A percentile compares a stretch with the other conserved stretches of the same genome.
phyloP scores from a whole-genome alignment of 441 rosid genomes.

The Biscutella laevigata region DNA sequence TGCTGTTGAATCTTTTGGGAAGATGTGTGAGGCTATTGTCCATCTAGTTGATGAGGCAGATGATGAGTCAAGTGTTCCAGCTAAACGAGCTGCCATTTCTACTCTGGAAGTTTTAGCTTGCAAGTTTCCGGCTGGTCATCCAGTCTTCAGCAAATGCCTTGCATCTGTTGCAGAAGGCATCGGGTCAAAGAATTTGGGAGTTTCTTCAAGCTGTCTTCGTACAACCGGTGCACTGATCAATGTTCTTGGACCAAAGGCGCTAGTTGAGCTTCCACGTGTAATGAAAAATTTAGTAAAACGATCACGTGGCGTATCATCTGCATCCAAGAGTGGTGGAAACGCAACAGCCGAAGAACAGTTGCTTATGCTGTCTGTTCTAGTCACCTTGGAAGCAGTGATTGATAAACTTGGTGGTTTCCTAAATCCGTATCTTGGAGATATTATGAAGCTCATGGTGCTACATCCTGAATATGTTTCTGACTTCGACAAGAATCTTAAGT shows the following conservation, averaged over 20 bases:
- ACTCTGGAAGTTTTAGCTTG: slow-evolving; percentile 69
- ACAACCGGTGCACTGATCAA: slow-evolving; percentile 68
- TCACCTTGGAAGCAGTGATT: slow-evolving; percentile 69
- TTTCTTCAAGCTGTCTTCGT: slow-evolving; percentile 75
- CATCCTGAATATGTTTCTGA: slow-evolving; percentile 48
- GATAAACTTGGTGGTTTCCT: slow-evolving; percentile 93
- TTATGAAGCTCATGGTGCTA: slow-evolving; percentile 57
- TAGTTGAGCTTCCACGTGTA: slow-evolving; percentile 63
- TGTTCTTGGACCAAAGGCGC: slow-evolving; percentile 84
- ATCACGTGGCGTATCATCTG: slow-evolving; percentile 30
- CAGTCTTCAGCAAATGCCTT: slow-evolving; percentile 67
- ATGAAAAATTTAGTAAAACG: slow-evolving; percentile 57
- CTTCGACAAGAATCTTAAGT: slow-evolving; percentile 54
- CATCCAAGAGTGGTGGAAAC: slow-evolving; percentile 17
- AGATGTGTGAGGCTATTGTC: slow-evolving; percentile 64
- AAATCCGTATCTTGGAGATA: slow-evolving; percentile 78
- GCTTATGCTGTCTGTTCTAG: slow-evolving; percentile 54
- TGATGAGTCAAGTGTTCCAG: slow-evolving; percentile 45
- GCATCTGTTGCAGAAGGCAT: slow-evolving; percentile 55
- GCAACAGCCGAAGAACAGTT: slow-evolving; percentile 29
- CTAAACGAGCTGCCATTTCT: slow-evolving; percentile 69
- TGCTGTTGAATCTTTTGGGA: slow-evolving; percentile 45
- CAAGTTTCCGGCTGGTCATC: slow-evolving; percentile 57
- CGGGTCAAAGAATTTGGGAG: slow-evolving; percentile 43
- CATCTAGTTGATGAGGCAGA: slow-evolving; percentile 43